phyloP scores from a whole-genome alignment of 1,284 basidiomycete species.

The Moesziomyces parantarcticus region DNA sequence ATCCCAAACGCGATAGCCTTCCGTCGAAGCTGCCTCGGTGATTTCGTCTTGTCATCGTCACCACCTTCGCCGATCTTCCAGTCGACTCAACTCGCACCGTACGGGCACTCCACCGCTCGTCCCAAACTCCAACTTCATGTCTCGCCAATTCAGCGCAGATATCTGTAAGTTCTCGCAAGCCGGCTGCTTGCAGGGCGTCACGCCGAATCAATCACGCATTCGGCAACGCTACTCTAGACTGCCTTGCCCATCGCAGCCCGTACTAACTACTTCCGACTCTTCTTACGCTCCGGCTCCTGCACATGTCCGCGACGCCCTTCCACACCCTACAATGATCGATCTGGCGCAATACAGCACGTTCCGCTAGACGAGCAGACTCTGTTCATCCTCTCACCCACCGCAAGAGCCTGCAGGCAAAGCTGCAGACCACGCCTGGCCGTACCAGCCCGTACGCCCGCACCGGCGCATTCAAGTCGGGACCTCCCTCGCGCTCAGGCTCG shows the following conservation, averaged over 20 bases:
- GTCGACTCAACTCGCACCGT: background rate
- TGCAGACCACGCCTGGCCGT: slow-evolving; percentile 28
- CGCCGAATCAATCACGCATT: background rate
- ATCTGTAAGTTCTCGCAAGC: slow-evolving; percentile 30
- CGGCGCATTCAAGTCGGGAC: slow-evolving; percentile 30
- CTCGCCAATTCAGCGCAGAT: slow-evolving; percentile 42
- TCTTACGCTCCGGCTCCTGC: too few relatives aligned
- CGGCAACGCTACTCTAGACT: background rate
- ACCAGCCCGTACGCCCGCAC: slow-evolving; percentile 30
- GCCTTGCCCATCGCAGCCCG: too few relatives aligned
- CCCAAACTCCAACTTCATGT: slow-evolving; percentile 35
- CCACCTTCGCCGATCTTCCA: background rate
- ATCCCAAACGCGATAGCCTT: slow-evolving; percentile 6
- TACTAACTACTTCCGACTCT: too few relatives aligned
- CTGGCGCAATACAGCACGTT: slow-evolving; percentile 22
- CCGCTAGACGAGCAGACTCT: slow-evolving; percentile 34
- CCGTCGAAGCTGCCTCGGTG: slow-evolving; percentile 9
- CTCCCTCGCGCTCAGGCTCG: slow-evolving; percentile 38
- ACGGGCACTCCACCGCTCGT: slow-evolving; percentile 27
- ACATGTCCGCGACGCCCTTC: too few relatives aligned
- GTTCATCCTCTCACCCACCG: slow-evolving; percentile 29
- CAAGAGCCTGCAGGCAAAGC: slow-evolving; percentile 43
- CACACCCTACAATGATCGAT: too few relatives aligned
- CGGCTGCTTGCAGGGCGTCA: background rate
- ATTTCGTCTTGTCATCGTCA: slow-evolving; percentile 5